Conservation (phyloP, 257 asterid species). For the Mentha longifolia region DNA sequence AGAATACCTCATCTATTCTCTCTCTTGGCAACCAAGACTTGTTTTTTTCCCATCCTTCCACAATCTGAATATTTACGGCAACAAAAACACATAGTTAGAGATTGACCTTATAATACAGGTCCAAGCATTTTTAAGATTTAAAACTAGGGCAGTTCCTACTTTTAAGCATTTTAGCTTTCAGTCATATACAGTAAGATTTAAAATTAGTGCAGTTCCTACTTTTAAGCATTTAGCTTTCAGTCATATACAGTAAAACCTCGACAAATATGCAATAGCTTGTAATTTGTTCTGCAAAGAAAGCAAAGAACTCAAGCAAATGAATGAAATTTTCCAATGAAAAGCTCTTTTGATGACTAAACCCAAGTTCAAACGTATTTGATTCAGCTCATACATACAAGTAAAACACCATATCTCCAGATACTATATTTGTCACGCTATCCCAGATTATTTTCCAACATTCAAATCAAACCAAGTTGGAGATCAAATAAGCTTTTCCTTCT, state of each 20-base stretch:
- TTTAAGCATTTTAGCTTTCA: constrained; percentile 7
- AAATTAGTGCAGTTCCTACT: background rate
- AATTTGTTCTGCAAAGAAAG: background rate
- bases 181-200: constrained; percentile 13
- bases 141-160: background rate
- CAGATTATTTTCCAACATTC: background rate
- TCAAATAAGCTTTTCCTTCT: background rate
- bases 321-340: background rate
- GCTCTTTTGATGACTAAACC: constrained; percentile 20
- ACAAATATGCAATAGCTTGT: background rate
- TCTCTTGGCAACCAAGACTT: constrained; percentile 89
- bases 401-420: background rate
- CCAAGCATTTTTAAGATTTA: constrained; percentile 19
- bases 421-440: background rate
- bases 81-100: constrained; percentile 32
- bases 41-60: constrained; percentile 80
- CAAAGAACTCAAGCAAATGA: constrained; percentile 1
- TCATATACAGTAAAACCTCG: constrained; percentile 1
- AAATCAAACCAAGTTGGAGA: constrained; percentile 1
- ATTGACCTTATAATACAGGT: constrained; percentile 16
- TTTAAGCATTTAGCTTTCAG: constrained; percentile 10
- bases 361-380: constrained; percentile 1
- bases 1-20: constrained; percentile 79
- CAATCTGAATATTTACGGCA: constrained; percentile 52
- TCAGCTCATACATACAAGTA: constrained; percentile 1